Base-by-base conservation (phyloP, 495 filamentous ascomycete species). In the Xylaria venustula region DNA sequence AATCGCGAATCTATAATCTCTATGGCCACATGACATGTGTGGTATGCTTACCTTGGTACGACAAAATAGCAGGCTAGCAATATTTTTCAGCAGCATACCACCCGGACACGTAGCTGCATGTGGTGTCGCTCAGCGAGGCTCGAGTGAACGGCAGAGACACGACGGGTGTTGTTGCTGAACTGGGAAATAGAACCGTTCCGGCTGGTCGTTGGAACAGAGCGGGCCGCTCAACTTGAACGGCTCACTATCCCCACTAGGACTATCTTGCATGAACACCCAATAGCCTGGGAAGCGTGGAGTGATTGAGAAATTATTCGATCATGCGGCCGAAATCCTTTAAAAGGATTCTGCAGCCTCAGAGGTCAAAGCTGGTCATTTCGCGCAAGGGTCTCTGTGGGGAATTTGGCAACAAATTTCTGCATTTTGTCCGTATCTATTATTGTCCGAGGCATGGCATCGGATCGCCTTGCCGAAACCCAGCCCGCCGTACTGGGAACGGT, bases 171-270 rank as follows among this genome's bases (percentile, higher is more conserved):
- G 36, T 41, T 42, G 34, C 51, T 19, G 36, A 41, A 54, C 51
- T n/a, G 20, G 51, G 51, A 54, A 54, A 41, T 4, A 40, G 22
- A 20, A 26, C 51, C 51, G 51, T 26, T 17, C 32, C 32, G 32
- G 20, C 19, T 52, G 49, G 48, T 20, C 9, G n/a, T n/a, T 34
- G 12, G 48, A 34, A 28, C 48, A 9, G 48, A n/a, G n/a, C n/a
- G n/a, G n/a, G n/a, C n/a, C n/a, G n/a, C n/a, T n/a, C n/a, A n/a
- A n/a, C n/a, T n/a, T n/a, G n/a, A n/a, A n/a, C n/a, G 19, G 17
- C 48, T 50, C 28, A 50, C n/a, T 40, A 40, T 37, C 49, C 49
- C 26, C 51, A 54, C 23, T 41, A 30, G 51, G 36, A 54, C 51
- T 28, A n/a, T n/a, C n/a, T n/a, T n/a, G n/a, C n/a, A n/a, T n/a